phyloP scores from a whole-genome alignment of 2,329 filamentous ascomycete genomes.

The Phialemoniopsis sp. region DNA sequence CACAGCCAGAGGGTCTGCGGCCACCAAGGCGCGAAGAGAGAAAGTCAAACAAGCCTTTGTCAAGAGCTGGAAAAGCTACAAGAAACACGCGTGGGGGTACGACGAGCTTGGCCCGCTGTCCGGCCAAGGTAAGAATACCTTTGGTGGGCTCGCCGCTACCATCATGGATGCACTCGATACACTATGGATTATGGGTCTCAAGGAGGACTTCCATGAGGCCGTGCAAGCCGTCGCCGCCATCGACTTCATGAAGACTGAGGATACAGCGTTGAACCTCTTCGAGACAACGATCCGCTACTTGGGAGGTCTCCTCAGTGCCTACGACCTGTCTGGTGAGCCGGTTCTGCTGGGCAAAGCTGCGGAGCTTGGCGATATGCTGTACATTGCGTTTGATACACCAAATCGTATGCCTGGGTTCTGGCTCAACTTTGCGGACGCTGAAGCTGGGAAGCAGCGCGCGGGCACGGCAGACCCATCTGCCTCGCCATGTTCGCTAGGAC shows the following conservation, averaged over 20 bases:
- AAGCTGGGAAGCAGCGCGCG: constrained; percentile 23
- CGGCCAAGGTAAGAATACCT: constrained; percentile 37
- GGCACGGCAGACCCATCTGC: constrained; percentile 30
- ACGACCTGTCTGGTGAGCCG: constrained; percentile 41
- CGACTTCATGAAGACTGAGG: constrained; percentile 46
- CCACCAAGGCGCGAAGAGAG: no score
- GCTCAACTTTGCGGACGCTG: constrained; percentile 46
- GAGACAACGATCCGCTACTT: constrained; percentile 57
- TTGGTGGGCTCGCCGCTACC: constrained; percentile 54
- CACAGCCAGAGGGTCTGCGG: no score
- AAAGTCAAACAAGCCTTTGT: no score
- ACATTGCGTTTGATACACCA: constrained; percentile 46
- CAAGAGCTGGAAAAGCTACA: no score
- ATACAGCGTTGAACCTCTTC: constrained; percentile 50
- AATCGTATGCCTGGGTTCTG: constrained; percentile 47
- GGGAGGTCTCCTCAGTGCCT: constrained; percentile 46
- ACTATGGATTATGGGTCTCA: constrained; percentile 55
- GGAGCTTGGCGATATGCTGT: constrained; percentile 48
- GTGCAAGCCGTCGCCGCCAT: constrained; percentile 45
- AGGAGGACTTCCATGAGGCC: constrained; percentile 49
- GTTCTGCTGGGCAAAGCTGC: constrained; percentile 42
- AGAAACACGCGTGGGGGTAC: constrained; percentile 43
- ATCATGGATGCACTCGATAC: constrained; percentile 57
- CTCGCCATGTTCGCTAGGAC: constrained; percentile 52
- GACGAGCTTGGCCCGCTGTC: constrained; percentile 51